Base-by-base conservation (phyloP, 2,329 filamentous ascomycete genomes). In the Colletotrichum graminicola region DNA sequence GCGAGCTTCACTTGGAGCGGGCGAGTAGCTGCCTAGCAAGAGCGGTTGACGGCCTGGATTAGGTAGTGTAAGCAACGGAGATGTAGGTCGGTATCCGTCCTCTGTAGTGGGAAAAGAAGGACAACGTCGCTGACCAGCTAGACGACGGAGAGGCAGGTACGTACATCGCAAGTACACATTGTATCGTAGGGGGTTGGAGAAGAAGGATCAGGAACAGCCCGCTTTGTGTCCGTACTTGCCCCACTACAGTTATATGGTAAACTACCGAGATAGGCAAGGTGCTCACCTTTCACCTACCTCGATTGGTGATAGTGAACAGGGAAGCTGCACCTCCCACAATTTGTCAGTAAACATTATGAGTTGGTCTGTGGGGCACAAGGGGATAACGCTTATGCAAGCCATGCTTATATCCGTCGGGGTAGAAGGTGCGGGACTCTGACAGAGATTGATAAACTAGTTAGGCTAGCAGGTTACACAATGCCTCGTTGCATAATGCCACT, bases 31-130 rank as follows among this genome's bases (percentile, higher is more conserved):
- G 4, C 29, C 29, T 29, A 29, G 29, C 29, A 29, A 29, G 54
- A 36, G 52, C 69, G 45, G 51, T 68, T 45, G 60, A 68, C 29
- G 21, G 32, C 34, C 49, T 21, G 45, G n/a, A 47, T n/a, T 12
- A 52, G 54, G 11, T 47, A 5, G 45, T 12, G 45, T 63, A 69
- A 71, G 69, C 69, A 64, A 55, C 43, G 65, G 45, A 45, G 59
- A 64, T 64, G n/a, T n/a, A n/a, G n/a, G n/a, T n/a, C n/a, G n/a
- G n/a, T n/a, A n/a, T n/a, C n/a, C n/a, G n/a, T n/a, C n/a, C n/a
- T n/a, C n/a, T n/a, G n/a, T 45, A 3, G n/a, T 49, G 57, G 52
- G 26, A 49, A 62, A 29, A 6, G 34, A 12, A 21, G 18, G 41
- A 43, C 14, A 21, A 11, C 11, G 23, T n/a, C 7, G 7, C 34